Evolutionary conservation across 805 yeast genomes (phyloP), one percentile per base, ranked within the genome.

Genomic region (Monosporozyma unispora): DNA sequence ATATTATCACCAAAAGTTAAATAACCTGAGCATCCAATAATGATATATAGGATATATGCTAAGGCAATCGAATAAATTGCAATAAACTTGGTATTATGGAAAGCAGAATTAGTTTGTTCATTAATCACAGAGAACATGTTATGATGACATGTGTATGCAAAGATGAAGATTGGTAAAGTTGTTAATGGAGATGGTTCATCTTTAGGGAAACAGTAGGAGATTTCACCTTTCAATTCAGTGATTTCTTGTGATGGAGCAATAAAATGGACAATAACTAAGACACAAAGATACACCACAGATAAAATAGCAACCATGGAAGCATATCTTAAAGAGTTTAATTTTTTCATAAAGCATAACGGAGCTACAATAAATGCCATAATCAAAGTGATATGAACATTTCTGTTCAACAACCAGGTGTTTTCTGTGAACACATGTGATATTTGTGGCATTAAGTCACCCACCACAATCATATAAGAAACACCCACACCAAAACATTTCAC

Each of bases 111-210:
- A 28, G 65, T 67, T 27, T 90, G 75, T 68, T 91, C 98, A 59
- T 90, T 91, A 48, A 89, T 78, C 49, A 90, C 78, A 1, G 96
- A 80, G 59, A 87, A 88, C 88, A 87, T 87, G 68, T 91, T 91
- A 66, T 91, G 97, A 62, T 91, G 97, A 59, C 97, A 93, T 0
- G 98, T 91, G 67, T 81, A 91, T 0, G 96, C 96, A 72, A 91
- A 90, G 12, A 91, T 91, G 57, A 89, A 82, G 54, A 90, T 85
- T n/a, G 97, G 95, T 63, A 90, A 80, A 10, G 93, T 80, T 22
- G 84, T 75, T 18, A 90, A 73, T n/a, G 80, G 70, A 3, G 76
- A 64, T 0, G 73, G 56, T 14, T 73, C 62, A 4, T 75, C 65
- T 23, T 62, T 58, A 1, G 88, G 87, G 29, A 64, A 61, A 52